These are phyloP conservation scores for Phoma sp. DNA, from an alignment of 2,329 filamentous ascomycete genomes.

Conservation along the genomic window DNA sequence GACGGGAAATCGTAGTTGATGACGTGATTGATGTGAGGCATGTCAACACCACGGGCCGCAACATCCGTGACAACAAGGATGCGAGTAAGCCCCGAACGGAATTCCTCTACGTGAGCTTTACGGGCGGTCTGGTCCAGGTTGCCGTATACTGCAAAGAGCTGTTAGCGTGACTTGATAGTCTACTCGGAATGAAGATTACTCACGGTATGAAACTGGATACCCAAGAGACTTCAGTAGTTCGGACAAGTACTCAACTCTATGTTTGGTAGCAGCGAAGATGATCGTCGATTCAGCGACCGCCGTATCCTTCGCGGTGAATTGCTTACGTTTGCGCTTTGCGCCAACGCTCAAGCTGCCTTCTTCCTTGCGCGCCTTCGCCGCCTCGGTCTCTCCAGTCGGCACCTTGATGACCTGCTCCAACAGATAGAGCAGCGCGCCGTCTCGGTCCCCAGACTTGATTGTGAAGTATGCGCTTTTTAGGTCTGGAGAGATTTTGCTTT, in stretches of 20 bases:
- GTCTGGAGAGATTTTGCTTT: constrained; percentile 95
- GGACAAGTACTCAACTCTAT: constrained; percentile 93
- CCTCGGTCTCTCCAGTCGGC: constrained; percentile 70
- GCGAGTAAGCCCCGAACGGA: constrained; percentile 81
- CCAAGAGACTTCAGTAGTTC: constrained; percentile 79
- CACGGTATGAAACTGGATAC: constrained; percentile 81
- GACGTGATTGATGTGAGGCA: constrained; percentile 92
- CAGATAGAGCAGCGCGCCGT: constrained; percentile 87
- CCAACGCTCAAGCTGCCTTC: constrained; percentile 53
- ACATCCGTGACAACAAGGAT: constrained; percentile 97
- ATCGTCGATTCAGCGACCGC: constrained; percentile 93
- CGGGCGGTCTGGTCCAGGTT: constrained; percentile 92
- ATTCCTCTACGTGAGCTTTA: constrained; percentile 89
- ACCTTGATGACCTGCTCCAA: constrained; percentile 92
- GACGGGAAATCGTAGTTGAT: constrained; percentile 99
- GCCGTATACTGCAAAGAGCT: constrained; percentile 71
- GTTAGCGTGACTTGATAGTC: neutral
- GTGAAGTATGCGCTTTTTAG: constrained; percentile 95
- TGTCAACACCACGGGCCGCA: constrained; percentile 96
- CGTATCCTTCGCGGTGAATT: constrained; percentile 65
- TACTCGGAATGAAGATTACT: constrained; percentile 1
- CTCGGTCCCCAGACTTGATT: constrained; percentile 90
- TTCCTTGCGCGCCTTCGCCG: constrained; percentile 53
- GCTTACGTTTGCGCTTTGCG: constrained; percentile 75
- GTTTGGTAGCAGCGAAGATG: constrained; percentile 92